Evolutionary conservation across 257 asterid species (phyloP), one percentile per base, ranked within the genome.

Genomic region (Fraxinus anomala): DNA sequence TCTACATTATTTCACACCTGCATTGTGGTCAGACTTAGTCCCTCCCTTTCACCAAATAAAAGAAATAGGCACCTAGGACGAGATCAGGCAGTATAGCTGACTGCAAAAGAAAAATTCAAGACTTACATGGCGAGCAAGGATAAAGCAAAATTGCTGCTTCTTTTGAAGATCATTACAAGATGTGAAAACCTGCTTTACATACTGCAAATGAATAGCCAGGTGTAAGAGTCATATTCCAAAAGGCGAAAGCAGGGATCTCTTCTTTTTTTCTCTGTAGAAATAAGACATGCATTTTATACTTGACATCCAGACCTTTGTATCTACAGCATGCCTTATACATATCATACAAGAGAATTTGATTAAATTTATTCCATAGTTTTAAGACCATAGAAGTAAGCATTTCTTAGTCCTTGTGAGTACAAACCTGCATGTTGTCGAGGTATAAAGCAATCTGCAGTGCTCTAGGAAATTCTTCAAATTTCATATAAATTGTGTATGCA

Each of bases 111-210:
- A 70, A 59, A 68, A 26, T 79, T 67, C 37, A 75, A 54, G 33
- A 83, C 99, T 86, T 87, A 93, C 98, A 81, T 96, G 97, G 54
- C 98, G 97, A 74, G 94, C 98, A 80, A 96, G 89, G 76, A 93
- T 91, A 82, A 87, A 96, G 79, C 97, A 89, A 75, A 93, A 91
- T 80, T 96, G 97, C 87, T 82, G 89, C 89, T 90, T 89, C 75
- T 76, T 86, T 73, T 83, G 82, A 74, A 79, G 86, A 76, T 93
- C 97, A 34, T 44, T 63, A 77, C 98, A 92, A 10, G 85, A 72
- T 6, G 84, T 80, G 78, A 92, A 96, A 66, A 93, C 86, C 82
- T 88, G 90, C 84, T 88, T 91, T 30, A 96, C 95, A 86, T 93
- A 87, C 97, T 91, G 93, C 89, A 84, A 87, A 83, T 68, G 73